Percentiles rank a stretch among this genome's conserved stretches.
Conservation (phyloP, 495 filamentous ascomycete species). For the Lentithecium fluviatile region DNA sequence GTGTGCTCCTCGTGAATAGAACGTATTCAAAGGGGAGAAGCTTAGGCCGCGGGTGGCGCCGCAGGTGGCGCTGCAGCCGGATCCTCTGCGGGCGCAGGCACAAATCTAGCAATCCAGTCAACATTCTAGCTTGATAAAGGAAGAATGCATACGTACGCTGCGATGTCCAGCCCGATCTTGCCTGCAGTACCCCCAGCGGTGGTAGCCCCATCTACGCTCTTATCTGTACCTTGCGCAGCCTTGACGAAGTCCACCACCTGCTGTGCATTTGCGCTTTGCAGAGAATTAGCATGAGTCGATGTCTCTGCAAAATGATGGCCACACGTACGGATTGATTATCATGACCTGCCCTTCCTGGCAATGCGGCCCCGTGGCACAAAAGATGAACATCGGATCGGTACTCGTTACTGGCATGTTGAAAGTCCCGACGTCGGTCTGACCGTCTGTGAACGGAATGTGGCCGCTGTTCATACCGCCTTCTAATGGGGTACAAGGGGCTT, state of each 20-base stretch:
- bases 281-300: background rate
- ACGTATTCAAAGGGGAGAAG: too few species aligned
- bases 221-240: constrained; percentile 4
- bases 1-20: too few species aligned
- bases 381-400: constrained; percentile 15
- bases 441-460: constrained; percentile 14
- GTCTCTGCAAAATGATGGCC: background rate
- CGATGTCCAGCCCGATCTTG: background rate
- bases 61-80: too few species aligned
- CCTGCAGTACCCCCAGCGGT: constrained; percentile 3
- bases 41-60: too few species aligned
- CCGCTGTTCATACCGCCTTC: constrained; percentile 13
- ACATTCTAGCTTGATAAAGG: too few species aligned
- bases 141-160: constrained; percentile 2
- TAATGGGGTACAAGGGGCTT: constrained; percentile 8
- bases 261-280: background rate
- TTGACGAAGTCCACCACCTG: constrained; percentile 12
- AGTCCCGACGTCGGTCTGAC: constrained; percentile 6
- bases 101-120: too few species aligned
- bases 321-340: constrained; percentile 13
- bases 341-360: constrained; percentile 21
- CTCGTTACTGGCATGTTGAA: constrained; percentile 10
- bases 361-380: constrained; percentile 20
- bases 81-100: too few species aligned
- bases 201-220: constrained; percentile 2